A percentile compares a stretch with the other conserved stretches of the same genome.
Conservation (phyloP, 345 rosid species). For the Acer saccharum region DNA sequence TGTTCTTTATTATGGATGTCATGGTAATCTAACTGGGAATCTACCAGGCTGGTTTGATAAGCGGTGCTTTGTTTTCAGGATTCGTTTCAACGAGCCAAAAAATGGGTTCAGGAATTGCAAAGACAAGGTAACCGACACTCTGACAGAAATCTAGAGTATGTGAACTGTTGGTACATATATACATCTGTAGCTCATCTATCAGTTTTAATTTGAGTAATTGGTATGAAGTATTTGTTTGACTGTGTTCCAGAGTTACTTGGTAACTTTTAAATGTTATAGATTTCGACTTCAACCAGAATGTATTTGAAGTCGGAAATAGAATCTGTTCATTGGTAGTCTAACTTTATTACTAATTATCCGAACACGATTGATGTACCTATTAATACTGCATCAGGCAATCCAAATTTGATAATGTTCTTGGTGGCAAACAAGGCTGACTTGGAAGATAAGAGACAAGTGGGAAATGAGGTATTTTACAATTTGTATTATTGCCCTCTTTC, state of each 20-base stretch:
- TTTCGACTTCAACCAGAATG: background rate
- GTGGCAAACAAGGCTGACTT: slow-evolving; percentile 78
- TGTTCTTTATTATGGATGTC: background rate
- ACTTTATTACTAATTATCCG: background rate
- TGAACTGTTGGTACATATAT: background rate
- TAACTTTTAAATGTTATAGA: slow-evolving; percentile 4
- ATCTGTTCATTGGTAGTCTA: background rate
- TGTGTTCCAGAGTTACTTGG: background rate
- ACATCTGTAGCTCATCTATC: background rate
- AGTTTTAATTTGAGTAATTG: background rate
- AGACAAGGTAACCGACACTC: slow-evolving; percentile 52
- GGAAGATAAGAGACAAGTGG: slow-evolving; percentile 66
- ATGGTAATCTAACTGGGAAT: background rate
- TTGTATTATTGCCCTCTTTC: background rate
- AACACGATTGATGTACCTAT: background rate
- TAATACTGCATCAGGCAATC: slow-evolving; percentile 50
- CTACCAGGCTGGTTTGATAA: background rate
- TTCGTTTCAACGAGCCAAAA: slow-evolving; percentile 62
- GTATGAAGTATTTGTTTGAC: background rate
- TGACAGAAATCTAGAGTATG: background rate
- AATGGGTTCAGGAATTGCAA: slow-evolving; percentile 71
- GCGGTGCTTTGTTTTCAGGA: slow-evolving; percentile 39
- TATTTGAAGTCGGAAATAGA: background rate
- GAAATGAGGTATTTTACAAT: slow-evolving; percentile 47
- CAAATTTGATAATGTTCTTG: slow-evolving; percentile 63